Base-by-base conservation (phyloP, 352 stramenopile species). In the Stramenopiles sp. region DNA sequence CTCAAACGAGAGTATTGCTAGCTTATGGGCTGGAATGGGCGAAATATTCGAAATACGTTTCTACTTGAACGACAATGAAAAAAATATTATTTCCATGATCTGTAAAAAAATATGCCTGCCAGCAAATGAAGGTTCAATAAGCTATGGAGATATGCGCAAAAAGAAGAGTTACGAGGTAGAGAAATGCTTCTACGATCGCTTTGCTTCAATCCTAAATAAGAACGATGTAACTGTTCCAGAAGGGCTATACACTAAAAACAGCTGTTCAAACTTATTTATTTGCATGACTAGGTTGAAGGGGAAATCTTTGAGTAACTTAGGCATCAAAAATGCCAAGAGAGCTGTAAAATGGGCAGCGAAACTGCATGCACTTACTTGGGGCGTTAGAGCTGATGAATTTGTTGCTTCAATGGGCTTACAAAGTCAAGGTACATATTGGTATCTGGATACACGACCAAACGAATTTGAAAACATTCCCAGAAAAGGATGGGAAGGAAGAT, bases 11-110 rank as follows among this genome's bases (percentile, higher is more conserved):
- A 55, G 4, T 4, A 55, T 55, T 55, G 39, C 39, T 14, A 55
- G 85, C 67, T 82, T 90, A 0, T 90, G 87, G 87, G 85, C 81
- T 30, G 87, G 87, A 1, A 90, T 90, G 87, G 87, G 87, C 27
- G 82, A 84, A 75, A 85, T 89, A 75, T 86, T 87, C 78, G 67
- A 85, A 80, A 55, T 55, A 55, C 4, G 4, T 55, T 55, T 14
- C 14, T 55, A 55, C 14, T 55, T 55, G 14, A 55, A 55, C 39
- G 14, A 55, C 14, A 55, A 55, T 55, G 39, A 55, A 14, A 4
- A 55, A 55, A 55, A 55, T 4, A 55, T 14, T 14, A 55, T 89
- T 29, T 78, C 31, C 0, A 76, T 86, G 25, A 83, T 88, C 29
- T 81, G 87, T 30, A 91, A 91, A 75, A 81, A 83, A 22, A 83